Base-by-base conservation (phyloP, 1,284 basidiomycete genomes). In the Fistulina hepatica region DNA sequence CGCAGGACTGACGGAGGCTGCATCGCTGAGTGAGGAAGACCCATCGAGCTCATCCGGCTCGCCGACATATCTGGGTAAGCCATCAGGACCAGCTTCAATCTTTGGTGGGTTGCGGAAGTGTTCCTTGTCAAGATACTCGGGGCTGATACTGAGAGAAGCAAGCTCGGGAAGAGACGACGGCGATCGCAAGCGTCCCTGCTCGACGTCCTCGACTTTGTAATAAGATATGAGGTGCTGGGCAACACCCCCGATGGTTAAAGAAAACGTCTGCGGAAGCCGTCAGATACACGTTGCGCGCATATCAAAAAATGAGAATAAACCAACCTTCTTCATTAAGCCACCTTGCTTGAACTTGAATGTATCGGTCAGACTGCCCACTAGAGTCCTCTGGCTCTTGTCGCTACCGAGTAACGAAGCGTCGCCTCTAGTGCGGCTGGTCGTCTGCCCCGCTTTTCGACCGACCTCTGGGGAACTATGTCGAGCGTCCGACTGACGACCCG, bases 211-310 rank as follows among this genome's bases (percentile, higher is more conserved):
- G 41, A 94, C 73, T 47, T 81, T 82, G 70, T 97, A 97, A 65
- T 97, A 97, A 2, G 91, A 95, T 36, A 97, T 89, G 44, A 97
- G 73, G 56, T 97, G 93, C 54, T 97, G 92, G 0, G 90, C 76
- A 33, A 86, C 85, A 17, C 86, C 86, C 38, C 63, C 64, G 42
- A 94, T 86, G 23, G 81, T 84, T 36, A 94, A 69, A 8, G 92
- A 94, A 61, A 95, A 94, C 10, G 92, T 94, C 90, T 94, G 55
- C 15, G 11, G 32, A 26, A 24, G 31, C 25, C 30, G 30, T 38
- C 33, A 43, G 30, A 42, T 38, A 44, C 37, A 20, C 27, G n/a
- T 9, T n/a, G n/a, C n/a, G n/a, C n/a, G 13, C 28, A 13, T 13
- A 13, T 15, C 9, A 16, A 31, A 16, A 11, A 8, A 16, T 8